Conservation (phyloP, 129 eudicot genomes). For the Helianthus tuberosus region DNA sequence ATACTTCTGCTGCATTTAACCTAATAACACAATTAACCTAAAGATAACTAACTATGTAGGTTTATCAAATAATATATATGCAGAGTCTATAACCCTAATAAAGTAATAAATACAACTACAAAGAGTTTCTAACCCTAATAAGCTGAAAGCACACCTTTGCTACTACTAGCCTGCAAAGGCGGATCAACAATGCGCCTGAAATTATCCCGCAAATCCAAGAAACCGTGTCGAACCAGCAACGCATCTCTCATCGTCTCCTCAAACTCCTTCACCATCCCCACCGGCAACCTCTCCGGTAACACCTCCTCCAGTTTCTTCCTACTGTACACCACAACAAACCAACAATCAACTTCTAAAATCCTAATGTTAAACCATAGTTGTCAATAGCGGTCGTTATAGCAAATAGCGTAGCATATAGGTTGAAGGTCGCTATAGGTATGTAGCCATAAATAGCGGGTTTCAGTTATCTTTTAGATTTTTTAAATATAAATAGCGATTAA, state of each 20-base stretch:
- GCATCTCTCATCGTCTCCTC: constrained; percentile 76
- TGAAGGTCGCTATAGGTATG: too few relatives aligned
- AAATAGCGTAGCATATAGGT: too few relatives aligned
- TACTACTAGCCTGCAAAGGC: constrained; percentile 41
- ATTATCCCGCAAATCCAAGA: constrained; percentile 88
- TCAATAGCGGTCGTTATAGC: too few relatives aligned
- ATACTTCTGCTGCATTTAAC: neutral
- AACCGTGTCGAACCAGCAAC: constrained; percentile 73
- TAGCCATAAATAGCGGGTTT: too few relatives aligned
- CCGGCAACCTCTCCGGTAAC: constrained; percentile 87
- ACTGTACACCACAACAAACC: constrained; percentile 32
- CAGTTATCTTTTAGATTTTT: too few relatives aligned
- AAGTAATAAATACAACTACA: neutral
- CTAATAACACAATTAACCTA: neutral
- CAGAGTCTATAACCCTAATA: neutral
- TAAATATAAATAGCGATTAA: too few relatives aligned
- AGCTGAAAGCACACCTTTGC: constrained; percentile 45
- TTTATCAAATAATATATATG: neutral
- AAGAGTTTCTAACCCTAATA: neutral
- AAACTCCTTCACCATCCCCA: constrained; percentile 89
- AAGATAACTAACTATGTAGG: neutral
- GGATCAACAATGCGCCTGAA: constrained; percentile 84
- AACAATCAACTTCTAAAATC: neutral
- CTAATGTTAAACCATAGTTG: too few relatives aligned
- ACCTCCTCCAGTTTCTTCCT: constrained; percentile 65